Percentiles rank a stretch among this genome's conserved stretches.
These are phyloP conservation scores for Chalciporus sp. DNA, from an alignment of 1,284 basidiomycete genomes.

Conservation along the genomic window DNA sequence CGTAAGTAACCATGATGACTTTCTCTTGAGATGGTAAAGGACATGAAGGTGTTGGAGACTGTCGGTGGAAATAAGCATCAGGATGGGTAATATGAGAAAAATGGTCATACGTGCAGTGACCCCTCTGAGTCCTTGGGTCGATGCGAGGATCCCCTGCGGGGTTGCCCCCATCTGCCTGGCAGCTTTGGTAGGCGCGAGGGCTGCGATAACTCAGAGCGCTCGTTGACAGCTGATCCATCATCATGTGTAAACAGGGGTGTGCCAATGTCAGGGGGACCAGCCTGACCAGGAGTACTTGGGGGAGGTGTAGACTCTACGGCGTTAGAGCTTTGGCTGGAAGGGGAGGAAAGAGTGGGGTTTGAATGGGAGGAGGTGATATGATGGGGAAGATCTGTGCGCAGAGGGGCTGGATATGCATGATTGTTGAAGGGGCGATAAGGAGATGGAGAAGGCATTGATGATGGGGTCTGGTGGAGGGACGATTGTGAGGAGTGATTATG, in stretches of 20 bases:
- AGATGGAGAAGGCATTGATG: constrained; percentile 28
- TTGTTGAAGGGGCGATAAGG: constrained; percentile 27
- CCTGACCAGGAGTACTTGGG: constrained; percentile 62
- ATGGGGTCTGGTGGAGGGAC: constrained; percentile 22
- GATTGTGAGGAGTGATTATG: constrained; percentile 31
- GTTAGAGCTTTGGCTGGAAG: constrained; percentile 65
- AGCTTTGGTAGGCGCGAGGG: constrained; percentile 33
- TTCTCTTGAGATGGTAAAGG: constrained; percentile 39
- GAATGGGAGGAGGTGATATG: constrained; percentile 43
- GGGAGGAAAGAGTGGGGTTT: constrained; percentile 58
- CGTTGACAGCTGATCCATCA: constrained; percentile 34
- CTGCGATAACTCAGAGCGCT: constrained; percentile 33
- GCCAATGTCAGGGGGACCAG: constrained; percentile 44
- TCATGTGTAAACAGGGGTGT: constrained; percentile 41
- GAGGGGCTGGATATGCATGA: constrained; percentile 33
- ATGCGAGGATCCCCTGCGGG: constrained; percentile 31
- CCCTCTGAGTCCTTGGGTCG: constrained; percentile 33
- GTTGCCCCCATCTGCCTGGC: constrained; percentile 27
- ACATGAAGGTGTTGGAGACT: constrained; percentile 35
- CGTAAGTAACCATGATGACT: constrained; percentile 76
- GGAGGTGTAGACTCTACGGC: constrained; percentile 62
- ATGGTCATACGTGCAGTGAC: constrained; percentile 29
- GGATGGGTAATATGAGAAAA: not conserved
- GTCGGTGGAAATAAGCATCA: constrained; percentile 11
- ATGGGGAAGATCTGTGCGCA: constrained; percentile 43